Evolutionary conservation across 305 asterid species (phyloP), one percentile per base, ranked within the genome.

Genomic region (Withania somnifera): DNA sequence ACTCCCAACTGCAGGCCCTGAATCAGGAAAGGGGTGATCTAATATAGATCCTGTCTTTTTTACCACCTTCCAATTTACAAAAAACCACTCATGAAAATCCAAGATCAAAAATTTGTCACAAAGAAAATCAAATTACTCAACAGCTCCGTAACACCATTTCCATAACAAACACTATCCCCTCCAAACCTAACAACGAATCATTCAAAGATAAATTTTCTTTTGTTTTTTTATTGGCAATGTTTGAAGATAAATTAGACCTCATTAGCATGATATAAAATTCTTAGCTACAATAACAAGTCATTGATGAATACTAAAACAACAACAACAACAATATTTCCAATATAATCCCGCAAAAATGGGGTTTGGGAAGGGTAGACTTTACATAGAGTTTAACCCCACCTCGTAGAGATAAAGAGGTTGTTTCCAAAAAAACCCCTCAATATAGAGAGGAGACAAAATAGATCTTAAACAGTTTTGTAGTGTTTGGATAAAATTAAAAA

Each of bases 1-100:
- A 79, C 85, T 89, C 82, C 98, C 99, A 75, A 60, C 89, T 56
- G 84, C 61, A 42, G 88, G 86, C 54, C 78, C 86, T 47, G 88
- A 83, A 69, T 86, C 84, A 38, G 82, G 54, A 57, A 82, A 79
- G 15, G 89, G 80, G 77, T 78, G 81, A 83, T 85, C 89, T 69
- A 86, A 69, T 13, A 79, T 82, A 85, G 84, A 68, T 22, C 92
- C 92, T 78, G 84, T 88, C 82, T 91, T 90, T 86, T 93, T 90
- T 56, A 95, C 98, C 82, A 93, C 99, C 99, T 93, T 85, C 81
- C 60, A 20, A 82, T 63, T 6, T 30, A 60, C 58, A 58, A 60
- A 50, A 15, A 19, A 54, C 32, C 60, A 51, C 47, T 58, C 3
- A 79, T 66, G 73, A 61, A 83, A 24, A 11, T 30, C 17, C 38